Conservation (phyloP, 2,329 filamentous ascomycete genomes). For the Fusarium oligoseptatum region DNA sequence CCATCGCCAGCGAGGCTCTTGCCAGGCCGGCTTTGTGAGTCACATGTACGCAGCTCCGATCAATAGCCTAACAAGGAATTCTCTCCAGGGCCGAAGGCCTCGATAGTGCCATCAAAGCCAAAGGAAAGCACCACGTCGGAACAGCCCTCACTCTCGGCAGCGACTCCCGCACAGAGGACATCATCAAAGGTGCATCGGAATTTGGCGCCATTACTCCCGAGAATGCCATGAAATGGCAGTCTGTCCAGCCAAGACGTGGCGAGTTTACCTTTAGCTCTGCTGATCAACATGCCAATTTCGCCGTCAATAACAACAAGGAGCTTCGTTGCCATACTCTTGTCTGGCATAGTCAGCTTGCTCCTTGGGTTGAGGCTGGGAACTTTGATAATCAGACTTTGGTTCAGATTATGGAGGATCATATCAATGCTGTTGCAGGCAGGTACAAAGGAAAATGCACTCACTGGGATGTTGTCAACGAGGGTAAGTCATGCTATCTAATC, state of each 20-base stretch:
- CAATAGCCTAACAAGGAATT: background rate
- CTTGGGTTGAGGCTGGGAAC: slow-evolving; percentile 50
- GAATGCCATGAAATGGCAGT: slow-evolving; percentile 67
- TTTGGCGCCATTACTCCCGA: slow-evolving; percentile 69
- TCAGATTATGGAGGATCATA: slow-evolving; percentile 64
- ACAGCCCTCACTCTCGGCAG: slow-evolving; percentile 68
- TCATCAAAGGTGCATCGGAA: slow-evolving; percentile 63
- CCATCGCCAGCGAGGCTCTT: background rate
- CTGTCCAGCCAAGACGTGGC: slow-evolving; percentile 66
- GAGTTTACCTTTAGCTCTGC: slow-evolving; percentile 68
- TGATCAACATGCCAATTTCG: slow-evolving; percentile 60
- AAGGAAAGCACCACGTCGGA: slow-evolving; percentile 63
- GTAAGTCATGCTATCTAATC: background rate
- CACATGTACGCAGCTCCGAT: too few species aligned
- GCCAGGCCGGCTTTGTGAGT: background rate
- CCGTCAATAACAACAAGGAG: slow-evolving; percentile 59
- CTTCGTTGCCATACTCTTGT: slow-evolving; percentile 72
- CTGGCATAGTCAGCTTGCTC: slow-evolving; percentile 54
- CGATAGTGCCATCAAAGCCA: slow-evolving; percentile 44
- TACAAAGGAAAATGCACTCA: slow-evolving; percentile 62
- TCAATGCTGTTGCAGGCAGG: slow-evolving; percentile 59
- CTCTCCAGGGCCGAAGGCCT: slow-evolving; percentile 22
- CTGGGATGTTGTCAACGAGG: slow-evolving; percentile 70
- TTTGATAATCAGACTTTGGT: slow-evolving; percentile 64
- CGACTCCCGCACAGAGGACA: slow-evolving; percentile 61